Base-by-base conservation (phyloP, 2,329 filamentous ascomycete species). In the Pezicula carpinea region DNA sequence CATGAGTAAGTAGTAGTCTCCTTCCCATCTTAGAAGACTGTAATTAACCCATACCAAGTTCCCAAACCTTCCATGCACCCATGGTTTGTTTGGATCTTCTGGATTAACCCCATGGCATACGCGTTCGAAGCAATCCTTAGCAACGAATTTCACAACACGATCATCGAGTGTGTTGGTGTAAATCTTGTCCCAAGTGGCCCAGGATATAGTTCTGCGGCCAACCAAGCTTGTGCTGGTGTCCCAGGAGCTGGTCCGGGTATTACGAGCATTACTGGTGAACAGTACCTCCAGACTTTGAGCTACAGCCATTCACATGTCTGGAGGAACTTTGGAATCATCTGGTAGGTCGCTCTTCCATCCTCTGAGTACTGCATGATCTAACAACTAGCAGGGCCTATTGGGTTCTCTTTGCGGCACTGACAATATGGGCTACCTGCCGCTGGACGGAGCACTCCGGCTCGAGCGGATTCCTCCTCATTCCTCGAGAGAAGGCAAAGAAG, bases 51-150 rank as follows among this genome's bases (percentile, higher is more conserved):
- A 29, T 8, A 6, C 13, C 8, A 10, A 29, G 26, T 85, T 47
- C 73, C 72, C 4, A 79, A 80, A 19, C 72, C 72, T 18, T 68
- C 78, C 50, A 83, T 84, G 80, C 76, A 80, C 34, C 74, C 75
- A 0, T 84, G 79, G 79, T 75, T 85, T 19, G 66, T 70, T 3
- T 85, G 81, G 81, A 61, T 84, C 3, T 82, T 74, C 51, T 83
- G 79, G 77, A 75, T 84, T 18, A 75, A 85, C 52, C 85, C 85
- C 0, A 67, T 89, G 3, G 78, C 84, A 0, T 89, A 88, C 48
- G 81, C 73, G 0, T 89, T 88, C 48, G 81, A 88, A 53, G 77
- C 76, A 0, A 63, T 90, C 0, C 71, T 89, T 58, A 71, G 81
- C 0, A 89, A 89, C 55, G 85, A 90, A 59, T 88, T 89, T 48